Evolutionary conservation across 345 rosid genomes (phyloP).

Genomic region (Populus simonii): DNA sequence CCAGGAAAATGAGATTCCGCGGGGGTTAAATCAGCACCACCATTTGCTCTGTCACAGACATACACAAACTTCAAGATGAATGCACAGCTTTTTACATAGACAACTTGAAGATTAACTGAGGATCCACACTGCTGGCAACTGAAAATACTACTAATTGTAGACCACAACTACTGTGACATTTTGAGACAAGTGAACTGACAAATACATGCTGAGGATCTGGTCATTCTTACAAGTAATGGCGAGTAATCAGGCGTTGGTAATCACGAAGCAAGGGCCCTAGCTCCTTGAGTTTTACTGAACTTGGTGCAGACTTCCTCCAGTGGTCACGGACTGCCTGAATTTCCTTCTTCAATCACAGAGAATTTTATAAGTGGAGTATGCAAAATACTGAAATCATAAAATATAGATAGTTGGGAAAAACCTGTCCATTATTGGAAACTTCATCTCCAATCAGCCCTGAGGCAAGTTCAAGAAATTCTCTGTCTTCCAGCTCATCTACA

Average conservation of each 20-base stretch:
- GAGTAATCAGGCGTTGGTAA: constrained; percentile 68
- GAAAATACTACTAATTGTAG: background rate
- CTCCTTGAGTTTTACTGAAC: constrained; percentile 61
- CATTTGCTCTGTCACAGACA: constrained; percentile 45
- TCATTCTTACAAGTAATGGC: constrained; percentile 53
- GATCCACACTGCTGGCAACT: background rate
- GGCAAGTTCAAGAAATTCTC: constrained; percentile 71
- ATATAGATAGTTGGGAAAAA: constrained; percentile 26
- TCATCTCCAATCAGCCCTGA: constrained; percentile 43
- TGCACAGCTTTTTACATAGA: background rate
- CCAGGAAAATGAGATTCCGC: constrained; percentile 36
- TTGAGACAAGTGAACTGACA: background rate
- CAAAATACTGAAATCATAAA: constrained; percentile 14
- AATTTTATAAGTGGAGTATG: constrained; percentile 16
- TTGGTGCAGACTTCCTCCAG: constrained; percentile 63
- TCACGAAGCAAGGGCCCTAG: constrained; percentile 84
- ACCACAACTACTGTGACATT: background rate
- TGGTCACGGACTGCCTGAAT: constrained; percentile 66
- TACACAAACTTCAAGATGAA: background rate
- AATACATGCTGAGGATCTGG: background rate
- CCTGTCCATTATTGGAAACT: constrained; percentile 43
- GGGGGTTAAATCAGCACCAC: constrained; percentile 35
- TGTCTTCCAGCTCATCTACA: constrained; percentile 65
- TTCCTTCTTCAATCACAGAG: constrained; percentile 37
- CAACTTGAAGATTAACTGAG: background rate